Conservation (phyloP, 2,329 filamentous ascomycete species). For the Talaromyces sp. region DNA sequence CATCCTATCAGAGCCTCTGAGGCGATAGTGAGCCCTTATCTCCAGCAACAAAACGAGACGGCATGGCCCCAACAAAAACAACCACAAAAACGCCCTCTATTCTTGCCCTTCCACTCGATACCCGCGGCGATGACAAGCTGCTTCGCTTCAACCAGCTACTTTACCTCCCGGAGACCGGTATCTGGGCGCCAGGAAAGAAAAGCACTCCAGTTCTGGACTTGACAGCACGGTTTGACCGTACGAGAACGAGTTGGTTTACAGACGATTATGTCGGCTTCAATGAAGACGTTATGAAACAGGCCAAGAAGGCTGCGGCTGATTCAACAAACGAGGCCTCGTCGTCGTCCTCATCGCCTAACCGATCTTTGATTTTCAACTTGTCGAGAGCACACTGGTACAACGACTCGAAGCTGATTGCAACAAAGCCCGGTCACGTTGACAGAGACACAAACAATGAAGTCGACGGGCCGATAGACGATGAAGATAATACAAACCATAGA, state of each 20-base stretch:
- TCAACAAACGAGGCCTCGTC: neutral
- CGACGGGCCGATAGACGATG: neutral
- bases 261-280: constrained; percentile 8
- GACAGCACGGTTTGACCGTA: constrained; percentile 5
- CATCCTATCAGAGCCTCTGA: neutral
- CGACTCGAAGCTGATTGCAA: constrained; percentile 7
- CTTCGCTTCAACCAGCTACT: constrained; percentile 8
- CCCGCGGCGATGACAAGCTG: constrained; percentile 5
- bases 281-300: constrained; percentile 3
- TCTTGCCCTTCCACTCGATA: constrained; percentile 6
- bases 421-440: neutral
- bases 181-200: constrained; percentile 10
- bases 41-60: neutral
- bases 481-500: neutral
- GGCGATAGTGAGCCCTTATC: neutral
- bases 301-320: constrained; percentile 3
- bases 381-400: constrained; percentile 10
- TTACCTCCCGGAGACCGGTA: constrained; percentile 9
- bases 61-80: constrained; percentile 8
- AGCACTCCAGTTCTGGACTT: constrained; percentile 8
- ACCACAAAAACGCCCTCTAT: constrained; percentile 2
- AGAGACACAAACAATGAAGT: neutral
- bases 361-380: constrained; percentile 7
- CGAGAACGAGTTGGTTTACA: constrained; percentile 5
- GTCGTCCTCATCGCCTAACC: neutral